Percentiles rank a stretch among this genome's conserved stretches.
Conservation (phyloP, 441 rosid genomes). For the Brassica balearica region DNA sequence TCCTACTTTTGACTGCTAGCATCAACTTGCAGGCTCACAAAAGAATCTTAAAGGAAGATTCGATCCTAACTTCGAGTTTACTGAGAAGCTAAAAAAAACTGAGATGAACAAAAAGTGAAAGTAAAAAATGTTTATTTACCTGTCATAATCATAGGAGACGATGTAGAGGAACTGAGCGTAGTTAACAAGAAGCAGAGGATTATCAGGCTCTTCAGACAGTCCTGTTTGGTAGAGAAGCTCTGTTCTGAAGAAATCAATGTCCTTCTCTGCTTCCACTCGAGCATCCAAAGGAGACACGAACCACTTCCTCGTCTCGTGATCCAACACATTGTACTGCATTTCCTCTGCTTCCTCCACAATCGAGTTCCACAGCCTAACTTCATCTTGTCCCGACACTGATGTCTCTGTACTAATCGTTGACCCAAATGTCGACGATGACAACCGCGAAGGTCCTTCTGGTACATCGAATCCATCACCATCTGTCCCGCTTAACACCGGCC, state of each 20-base stretch:
- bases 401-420: constrained; percentile 39
- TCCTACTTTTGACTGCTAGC: constrained; percentile 37
- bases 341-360: constrained; percentile 69
- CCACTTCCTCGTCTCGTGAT: constrained; percentile 59
- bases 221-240: constrained; percentile 63
- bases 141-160: constrained; percentile 73
- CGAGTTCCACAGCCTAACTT: constrained; percentile 64
- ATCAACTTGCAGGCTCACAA: constrained; percentile 29
- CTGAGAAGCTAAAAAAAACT: constrained; percentile 1
- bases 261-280: constrained; percentile 58
- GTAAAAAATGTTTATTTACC: constrained; percentile 50
- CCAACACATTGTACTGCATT: constrained; percentile 62
- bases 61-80: constrained; percentile 17
- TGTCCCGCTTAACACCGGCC: constrained; percentile 62
- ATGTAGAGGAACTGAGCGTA: constrained; percentile 88
- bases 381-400: constrained; percentile 62
- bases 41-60: constrained; percentile 37
- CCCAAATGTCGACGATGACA: constrained; percentile 58
- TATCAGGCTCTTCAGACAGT: constrained; percentile 62
- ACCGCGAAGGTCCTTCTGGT: constrained; percentile 57
- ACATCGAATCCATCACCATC: constrained; percentile 74
- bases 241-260: constrained; percentile 63
- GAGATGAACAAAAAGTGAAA: not conserved
- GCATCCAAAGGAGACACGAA: constrained; percentile 68
- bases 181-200: constrained; percentile 76